A percentile compares a stretch with the other conserved stretches of the same genome.
phyloP scores from a whole-genome alignment of 2,329 filamentous ascomycete genomes.

The Bipolaris victoriae region DNA sequence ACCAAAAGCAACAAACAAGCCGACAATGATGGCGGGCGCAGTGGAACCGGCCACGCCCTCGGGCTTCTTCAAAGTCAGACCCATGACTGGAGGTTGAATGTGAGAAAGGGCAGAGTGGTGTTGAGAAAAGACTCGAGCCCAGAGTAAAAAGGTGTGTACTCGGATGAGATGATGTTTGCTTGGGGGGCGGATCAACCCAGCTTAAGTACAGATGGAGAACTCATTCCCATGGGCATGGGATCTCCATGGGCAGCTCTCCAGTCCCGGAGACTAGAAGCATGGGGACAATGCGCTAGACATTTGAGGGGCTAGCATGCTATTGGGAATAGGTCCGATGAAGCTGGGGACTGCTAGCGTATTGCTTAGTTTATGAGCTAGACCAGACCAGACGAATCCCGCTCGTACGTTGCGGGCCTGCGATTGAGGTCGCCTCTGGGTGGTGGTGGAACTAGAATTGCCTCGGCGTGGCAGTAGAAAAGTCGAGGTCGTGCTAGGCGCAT shows the following conservation, averaged over 20 bases:
- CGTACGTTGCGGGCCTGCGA: slow-evolving; percentile 14
- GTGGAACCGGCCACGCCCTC: slow-evolving; percentile 70
- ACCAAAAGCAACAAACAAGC: slow-evolving; percentile 55
- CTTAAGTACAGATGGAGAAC: slow-evolving; percentile 31
- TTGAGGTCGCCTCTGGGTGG: slow-evolving; percentile 11
- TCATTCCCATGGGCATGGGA: slow-evolving; percentile 22
- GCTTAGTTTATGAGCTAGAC: slow-evolving; percentile 24
- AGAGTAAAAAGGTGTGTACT: slow-evolving; percentile 9
- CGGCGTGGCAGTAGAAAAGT: background rate
- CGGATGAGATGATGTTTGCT: slow-evolving; percentile 14
- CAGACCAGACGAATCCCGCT: slow-evolving; percentile 24
- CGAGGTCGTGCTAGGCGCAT: slow-evolving; percentile 9
- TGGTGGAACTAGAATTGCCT: slow-evolving; percentile 6
- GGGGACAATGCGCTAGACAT: slow-evolving; percentile 24
- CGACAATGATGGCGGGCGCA: slow-evolving; percentile 47
- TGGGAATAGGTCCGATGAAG: slow-evolving; percentile 24
- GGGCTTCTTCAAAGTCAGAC: slow-evolving; percentile 65
- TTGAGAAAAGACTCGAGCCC: slow-evolving; percentile 8
- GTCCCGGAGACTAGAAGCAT: slow-evolving; percentile 31
- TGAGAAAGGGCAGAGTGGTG: slow-evolving; percentile 9
- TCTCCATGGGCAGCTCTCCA: slow-evolving; percentile 30
- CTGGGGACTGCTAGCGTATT: slow-evolving; percentile 13
- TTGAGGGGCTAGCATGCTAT: slow-evolving; percentile 20
- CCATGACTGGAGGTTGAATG: slow-evolving; percentile 37
- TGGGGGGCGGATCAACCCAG: slow-evolving; percentile 13